Conservation (phyloP, 2,329 filamentous ascomycete genomes). For the Botrytis cinerea region DNA sequence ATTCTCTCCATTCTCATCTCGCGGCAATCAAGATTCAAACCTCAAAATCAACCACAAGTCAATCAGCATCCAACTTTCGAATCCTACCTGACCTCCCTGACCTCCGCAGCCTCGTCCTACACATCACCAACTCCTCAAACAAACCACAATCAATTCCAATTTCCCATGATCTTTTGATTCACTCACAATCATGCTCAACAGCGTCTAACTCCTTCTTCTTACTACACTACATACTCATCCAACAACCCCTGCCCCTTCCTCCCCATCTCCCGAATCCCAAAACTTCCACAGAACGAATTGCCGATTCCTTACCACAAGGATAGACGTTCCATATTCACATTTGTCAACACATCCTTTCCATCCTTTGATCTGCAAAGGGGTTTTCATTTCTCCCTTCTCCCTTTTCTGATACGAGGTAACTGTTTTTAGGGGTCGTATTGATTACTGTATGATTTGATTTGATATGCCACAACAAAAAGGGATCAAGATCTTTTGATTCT, state of each 20-base stretch:
- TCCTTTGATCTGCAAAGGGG: background rate
- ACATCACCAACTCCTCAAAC: background rate
- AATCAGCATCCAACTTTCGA: background rate
- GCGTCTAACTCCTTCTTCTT: background rate
- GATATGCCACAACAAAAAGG: background rate
- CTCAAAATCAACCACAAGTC: background rate
- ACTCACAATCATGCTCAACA: background rate
- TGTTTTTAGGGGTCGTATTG: constrained; percentile 1
- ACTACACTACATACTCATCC: background rate
- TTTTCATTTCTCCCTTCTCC: background rate
- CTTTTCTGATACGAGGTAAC: background rate
- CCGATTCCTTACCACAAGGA: background rate
- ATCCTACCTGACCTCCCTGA: background rate
- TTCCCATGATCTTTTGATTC: background rate
- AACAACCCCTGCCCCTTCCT: too few species aligned
- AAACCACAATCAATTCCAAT: background rate
- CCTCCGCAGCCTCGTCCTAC: background rate
- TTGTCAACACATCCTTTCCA: background rate
- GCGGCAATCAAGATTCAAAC: background rate
- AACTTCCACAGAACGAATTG: background rate
- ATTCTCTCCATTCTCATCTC: background rate
- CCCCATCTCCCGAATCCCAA: background rate
- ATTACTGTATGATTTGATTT: background rate
- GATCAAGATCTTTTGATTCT: background rate
- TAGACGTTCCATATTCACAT: background rate